A percentile compares a stretch with the other conserved stretches of the same genome.
Conservation (phyloP, 1,139 yeast genomes). For the Debaryomycetaceae sp. region DNA sequence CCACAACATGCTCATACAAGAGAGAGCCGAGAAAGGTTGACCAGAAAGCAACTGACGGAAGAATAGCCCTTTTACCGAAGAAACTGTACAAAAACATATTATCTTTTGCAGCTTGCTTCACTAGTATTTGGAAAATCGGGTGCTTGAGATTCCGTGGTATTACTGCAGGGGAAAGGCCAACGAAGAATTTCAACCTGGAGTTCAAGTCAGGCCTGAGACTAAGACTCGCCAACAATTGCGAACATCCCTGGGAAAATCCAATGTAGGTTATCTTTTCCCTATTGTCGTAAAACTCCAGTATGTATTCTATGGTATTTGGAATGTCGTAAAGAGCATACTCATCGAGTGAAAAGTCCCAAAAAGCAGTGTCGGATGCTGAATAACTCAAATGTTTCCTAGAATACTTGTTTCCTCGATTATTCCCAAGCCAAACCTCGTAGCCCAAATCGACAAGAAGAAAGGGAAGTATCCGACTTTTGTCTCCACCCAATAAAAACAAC, state of each 20-base stretch:
- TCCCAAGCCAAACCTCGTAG: constrained; percentile 37
- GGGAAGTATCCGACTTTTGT: constrained; percentile 28
- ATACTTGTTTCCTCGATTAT: constrained; percentile 35
- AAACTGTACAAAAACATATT: constrained; percentile 31
- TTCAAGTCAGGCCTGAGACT: constrained; percentile 37
- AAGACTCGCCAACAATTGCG: constrained; percentile 42
- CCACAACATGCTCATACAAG: constrained; percentile 35
- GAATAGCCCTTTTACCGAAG: constrained; percentile 41
- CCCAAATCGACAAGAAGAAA: constrained; percentile 28
- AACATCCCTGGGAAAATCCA: constrained; percentile 48
- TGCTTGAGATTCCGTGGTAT: constrained; percentile 40
- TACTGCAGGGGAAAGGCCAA: constrained; percentile 47
- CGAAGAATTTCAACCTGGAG: constrained; percentile 27
- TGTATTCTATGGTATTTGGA: constrained; percentile 68
- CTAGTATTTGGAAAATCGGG: constrained; percentile 32
- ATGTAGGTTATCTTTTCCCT: constrained; percentile 26
- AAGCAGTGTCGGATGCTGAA: constrained; percentile 44
- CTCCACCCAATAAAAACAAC: constrained; percentile 38
- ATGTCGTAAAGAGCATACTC: constrained; percentile 83
- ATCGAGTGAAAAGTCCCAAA: constrained; percentile 86
- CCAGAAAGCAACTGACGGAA: constrained; percentile 48
- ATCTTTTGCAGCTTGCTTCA: constrained; percentile 33
- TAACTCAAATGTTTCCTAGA: constrained; percentile 35
- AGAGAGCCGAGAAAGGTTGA: constrained; percentile 33
- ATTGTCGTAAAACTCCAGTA: constrained; percentile 20